Evolutionary conservation across 306 rosid genomes (phyloP).

Genomic region (Astragalus glycyphyllos): DNA sequence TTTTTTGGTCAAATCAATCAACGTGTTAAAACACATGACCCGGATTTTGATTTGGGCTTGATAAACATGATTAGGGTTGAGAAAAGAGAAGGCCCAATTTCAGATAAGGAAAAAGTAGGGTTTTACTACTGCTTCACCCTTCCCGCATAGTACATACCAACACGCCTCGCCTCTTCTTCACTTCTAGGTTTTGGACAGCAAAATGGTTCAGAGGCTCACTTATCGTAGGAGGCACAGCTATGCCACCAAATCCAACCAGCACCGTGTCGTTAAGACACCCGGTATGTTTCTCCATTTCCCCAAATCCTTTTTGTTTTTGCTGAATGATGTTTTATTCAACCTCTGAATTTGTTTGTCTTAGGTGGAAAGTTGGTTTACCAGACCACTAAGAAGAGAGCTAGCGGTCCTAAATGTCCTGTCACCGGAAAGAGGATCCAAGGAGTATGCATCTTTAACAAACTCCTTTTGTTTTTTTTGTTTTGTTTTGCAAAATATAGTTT

Average conservation of each 20-base stretch:
- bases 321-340: too few relatives aligned
- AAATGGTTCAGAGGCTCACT: slow-evolving; percentile 92
- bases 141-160: too few relatives aligned
- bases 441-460: slow-evolving; percentile 45
- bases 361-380: slow-evolving; percentile 92
- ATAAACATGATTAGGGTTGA: too few relatives aligned
- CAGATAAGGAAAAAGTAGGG: background rate
- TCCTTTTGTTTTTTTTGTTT: background rate
- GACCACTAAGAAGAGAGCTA: slow-evolving; percentile 86
- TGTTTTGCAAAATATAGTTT: background rate
- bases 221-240: slow-evolving; percentile 83
- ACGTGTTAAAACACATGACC: too few relatives aligned
- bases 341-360: slow-evolving; percentile 22
- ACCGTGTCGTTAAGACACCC: slow-evolving; percentile 84
- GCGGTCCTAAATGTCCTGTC: slow-evolving; percentile 93
- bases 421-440: slow-evolving; percentile 98
- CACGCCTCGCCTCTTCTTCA: background rate
- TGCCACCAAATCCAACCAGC: slow-evolving; percentile 92
- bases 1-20: too few relatives aligned
- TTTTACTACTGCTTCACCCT: background rate
- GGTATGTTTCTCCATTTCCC: slow-evolving; percentile 42
- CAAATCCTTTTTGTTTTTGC: too few relatives aligned
- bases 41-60: too few relatives aligned
- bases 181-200: slow-evolving; percentile 28
- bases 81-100: too few relatives aligned